These are phyloP conservation scores for Podila epigama DNA, from an alignment of 192 early-diverging fungal genomes.

Conservation along the genomic window DNA sequence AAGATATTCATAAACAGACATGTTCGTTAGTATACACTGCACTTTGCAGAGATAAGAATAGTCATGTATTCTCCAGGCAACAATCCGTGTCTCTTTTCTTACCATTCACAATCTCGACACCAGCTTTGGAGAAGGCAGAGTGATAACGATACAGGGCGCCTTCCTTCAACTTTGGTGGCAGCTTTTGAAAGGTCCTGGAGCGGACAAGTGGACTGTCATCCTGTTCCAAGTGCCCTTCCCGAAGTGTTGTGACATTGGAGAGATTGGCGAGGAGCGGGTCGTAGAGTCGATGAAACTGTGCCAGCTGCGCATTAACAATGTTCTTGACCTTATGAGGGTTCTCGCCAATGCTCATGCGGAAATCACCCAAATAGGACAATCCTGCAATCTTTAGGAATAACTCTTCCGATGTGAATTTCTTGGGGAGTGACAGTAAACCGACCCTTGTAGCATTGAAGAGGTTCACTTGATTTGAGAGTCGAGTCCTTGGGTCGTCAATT, in stretches of 20 bases:
- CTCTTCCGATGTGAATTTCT: conserved; percentile 80
- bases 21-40: no score
- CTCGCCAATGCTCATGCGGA: conserved; percentile 91
- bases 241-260: conserved; percentile 53
- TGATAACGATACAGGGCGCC: conserved; percentile 38
- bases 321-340: conserved; percentile 97
- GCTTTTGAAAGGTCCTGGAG: conserved; percentile 75
- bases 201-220: conserved; percentile 67
- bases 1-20: no score
- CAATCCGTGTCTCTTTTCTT: background rate
- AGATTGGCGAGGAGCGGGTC: conserved; percentile 57
- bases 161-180: conserved; percentile 78
- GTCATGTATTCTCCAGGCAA: no score
- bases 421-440: conserved; percentile 84
- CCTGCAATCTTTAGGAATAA: conserved; percentile 84
- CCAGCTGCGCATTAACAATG: conserved; percentile 84
- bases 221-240: conserved; percentile 61
- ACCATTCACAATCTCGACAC: conserved; percentile 37
- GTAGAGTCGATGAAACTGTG: conserved; percentile 66
- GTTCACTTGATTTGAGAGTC: conserved; percentile 84
- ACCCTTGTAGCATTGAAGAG: conserved; percentile 83
- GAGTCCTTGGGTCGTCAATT: conserved; percentile 76
- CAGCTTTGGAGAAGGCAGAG: conserved; percentile 39
- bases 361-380: conserved; percentile 92
- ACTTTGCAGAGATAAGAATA: no score